Percentiles rank a stretch among this genome's conserved stretches.
phyloP scores from a whole-genome alignment of 352 stramenopile genomes.

The Phytophthora capsici region DNA sequence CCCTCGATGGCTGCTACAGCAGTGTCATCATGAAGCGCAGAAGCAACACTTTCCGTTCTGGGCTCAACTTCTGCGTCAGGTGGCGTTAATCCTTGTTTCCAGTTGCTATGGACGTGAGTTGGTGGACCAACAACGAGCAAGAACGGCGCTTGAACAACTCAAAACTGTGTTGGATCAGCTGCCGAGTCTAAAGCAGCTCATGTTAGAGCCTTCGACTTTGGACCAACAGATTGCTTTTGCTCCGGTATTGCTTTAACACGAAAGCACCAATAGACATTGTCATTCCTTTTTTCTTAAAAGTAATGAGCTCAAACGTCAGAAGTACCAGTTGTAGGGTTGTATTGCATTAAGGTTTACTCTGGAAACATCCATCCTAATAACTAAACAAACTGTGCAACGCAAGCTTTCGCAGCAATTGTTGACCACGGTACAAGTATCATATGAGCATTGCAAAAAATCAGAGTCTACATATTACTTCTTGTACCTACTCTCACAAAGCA shows the following conservation, averaged over 20 bases:
- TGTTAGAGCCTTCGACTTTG: slow-evolving; percentile 29
- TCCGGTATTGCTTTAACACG: slow-evolving; percentile 29
- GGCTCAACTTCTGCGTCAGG: slow-evolving; percentile 43
- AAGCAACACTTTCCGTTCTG: slow-evolving; percentile 58
- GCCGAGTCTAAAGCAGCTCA: slow-evolving; percentile 53
- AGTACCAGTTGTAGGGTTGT: too few relatives aligned
- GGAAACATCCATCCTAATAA: too few relatives aligned
- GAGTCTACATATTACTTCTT: too few relatives aligned
- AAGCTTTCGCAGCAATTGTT: too few relatives aligned
- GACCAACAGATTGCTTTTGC: slow-evolving; percentile 12
- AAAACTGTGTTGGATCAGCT: slow-evolving; percentile 47
- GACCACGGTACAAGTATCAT: too few relatives aligned
- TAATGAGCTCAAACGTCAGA: too few relatives aligned
- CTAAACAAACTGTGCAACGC: too few relatives aligned
- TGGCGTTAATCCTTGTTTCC: slow-evolving; percentile 39
- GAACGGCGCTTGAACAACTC: slow-evolving; percentile 30
- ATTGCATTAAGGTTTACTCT: too few relatives aligned
- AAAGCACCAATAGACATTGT: slow-evolving; percentile 1
- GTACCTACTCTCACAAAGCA: too few relatives aligned
- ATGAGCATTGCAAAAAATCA: too few relatives aligned
- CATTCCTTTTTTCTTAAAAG: background rate
- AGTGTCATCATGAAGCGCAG: slow-evolving; percentile 53
- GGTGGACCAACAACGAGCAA: slow-evolving; percentile 25
- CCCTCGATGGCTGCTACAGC: slow-evolving; percentile 40
- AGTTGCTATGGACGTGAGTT: background rate